phyloP scores from a whole-genome alignment of 495 filamentous ascomycete species.

The Hyaloscypha bicolor region DNA sequence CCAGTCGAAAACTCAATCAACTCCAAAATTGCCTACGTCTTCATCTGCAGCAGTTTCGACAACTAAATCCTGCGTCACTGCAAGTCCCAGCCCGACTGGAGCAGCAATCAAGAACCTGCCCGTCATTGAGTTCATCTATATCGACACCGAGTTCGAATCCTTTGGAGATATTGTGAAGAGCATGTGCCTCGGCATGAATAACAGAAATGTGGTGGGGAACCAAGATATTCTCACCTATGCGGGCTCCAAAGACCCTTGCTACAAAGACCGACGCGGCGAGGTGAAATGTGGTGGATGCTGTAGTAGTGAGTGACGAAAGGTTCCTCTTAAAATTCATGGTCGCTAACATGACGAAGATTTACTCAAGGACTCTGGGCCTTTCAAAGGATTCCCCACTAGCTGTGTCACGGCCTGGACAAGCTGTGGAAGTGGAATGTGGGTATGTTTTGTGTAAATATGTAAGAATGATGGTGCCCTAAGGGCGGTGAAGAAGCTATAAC shows the following conservation, averaged over 20 bases:
- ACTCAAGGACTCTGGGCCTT: constrained; percentile 2
- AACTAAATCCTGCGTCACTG: constrained; percentile 4
- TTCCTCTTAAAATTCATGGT: no score
- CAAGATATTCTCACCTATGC: constrained; percentile 9
- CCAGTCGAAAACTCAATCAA: no score
- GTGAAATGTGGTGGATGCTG: background rate
- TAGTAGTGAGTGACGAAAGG: background rate
- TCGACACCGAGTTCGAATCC: constrained; percentile 1
- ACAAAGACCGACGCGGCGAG: background rate
- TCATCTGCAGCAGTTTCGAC: background rate
- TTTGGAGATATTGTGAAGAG: constrained; percentile 7
- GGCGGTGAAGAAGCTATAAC: no score
- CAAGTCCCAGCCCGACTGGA: constrained; percentile 4
- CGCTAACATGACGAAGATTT: background rate
- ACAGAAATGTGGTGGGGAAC: background rate
- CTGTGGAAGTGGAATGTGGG: no score
- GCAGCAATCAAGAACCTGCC: constrained; percentile 2
- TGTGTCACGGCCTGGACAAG: no score
- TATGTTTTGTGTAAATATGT: no score
- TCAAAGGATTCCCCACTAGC: constrained; percentile 1
- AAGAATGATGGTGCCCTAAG: no score
- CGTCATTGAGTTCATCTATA: constrained; percentile 2
- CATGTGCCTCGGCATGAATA: constrained; percentile 4
- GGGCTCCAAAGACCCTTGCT: constrained; percentile 6
- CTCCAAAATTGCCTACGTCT: no score